A percentile compares a stretch with the other conserved stretches of the same genome.
These are phyloP conservation scores for Ascochyta fabae DNA, from an alignment of 2,329 filamentous ascomycete species.

Conservation along the genomic window DNA sequence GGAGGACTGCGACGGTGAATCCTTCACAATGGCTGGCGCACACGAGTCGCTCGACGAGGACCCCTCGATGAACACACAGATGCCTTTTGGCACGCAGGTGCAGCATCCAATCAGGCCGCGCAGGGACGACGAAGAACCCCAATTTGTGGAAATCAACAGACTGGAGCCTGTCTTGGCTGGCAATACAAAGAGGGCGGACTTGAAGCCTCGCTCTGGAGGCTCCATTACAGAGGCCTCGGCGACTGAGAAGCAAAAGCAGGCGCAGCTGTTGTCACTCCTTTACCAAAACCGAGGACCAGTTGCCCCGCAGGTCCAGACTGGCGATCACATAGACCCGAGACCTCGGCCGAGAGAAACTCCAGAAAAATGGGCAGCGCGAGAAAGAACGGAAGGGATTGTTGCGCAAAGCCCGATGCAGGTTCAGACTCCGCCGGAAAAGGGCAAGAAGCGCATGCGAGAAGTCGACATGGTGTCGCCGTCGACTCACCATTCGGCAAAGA, in stretches of 20 bases:
- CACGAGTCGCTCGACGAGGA: not conserved
- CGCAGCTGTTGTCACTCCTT: not conserved
- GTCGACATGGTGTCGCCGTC: not conserved
- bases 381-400: not conserved
- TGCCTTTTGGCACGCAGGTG: conserved; percentile 32
- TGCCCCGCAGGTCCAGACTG: not conserved
- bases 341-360: not conserved
- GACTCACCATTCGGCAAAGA: not conserved
- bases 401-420: not conserved
- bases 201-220: conserved; percentile 9
- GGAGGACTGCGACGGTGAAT: not conserved
- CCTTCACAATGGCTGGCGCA: conserved; percentile 15
- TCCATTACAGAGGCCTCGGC: not conserved
- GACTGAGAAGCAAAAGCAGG: not conserved
- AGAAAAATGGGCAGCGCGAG: not conserved
- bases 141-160: conserved; percentile 20
- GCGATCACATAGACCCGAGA: not conserved
- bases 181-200: conserved; percentile 23
- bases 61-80: conserved; percentile 23
- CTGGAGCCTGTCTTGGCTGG: conserved; percentile 32
- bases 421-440: not conserved
- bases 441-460: conserved; percentile 10
- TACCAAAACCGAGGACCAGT: not conserved
- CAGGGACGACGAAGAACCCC: conserved; percentile 8
- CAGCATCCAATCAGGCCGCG: conserved; percentile 13